Evolutionary conservation across 2,329 filamentous ascomycete species (phyloP), one percentile per base, ranked within the genome.

Genomic region (Xylariales sp.): DNA sequence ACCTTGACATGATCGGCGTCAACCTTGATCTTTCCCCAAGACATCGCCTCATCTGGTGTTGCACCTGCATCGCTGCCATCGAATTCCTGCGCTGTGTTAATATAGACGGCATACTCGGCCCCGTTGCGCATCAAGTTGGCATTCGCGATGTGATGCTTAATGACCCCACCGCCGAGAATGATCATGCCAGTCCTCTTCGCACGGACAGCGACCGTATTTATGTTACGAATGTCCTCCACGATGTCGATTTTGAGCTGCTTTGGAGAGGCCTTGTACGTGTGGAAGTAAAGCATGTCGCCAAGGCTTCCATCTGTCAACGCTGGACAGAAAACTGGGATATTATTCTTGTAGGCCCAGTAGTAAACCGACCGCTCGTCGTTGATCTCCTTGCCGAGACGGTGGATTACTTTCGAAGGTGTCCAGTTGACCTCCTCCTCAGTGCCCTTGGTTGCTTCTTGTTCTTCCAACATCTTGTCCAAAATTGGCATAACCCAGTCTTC

Each of bases 121-220:
- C 93, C 93, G 56, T 98, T 98, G 37, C 93, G 81, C 93, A 98
- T 97, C 55, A 98, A 64, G 55, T 89, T 95, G 3, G 93, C 93
- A 61, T 98, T 98, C 38, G 93, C 90, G 59, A 98, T 97, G 63
- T 98, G 93, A 58, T 98, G 93, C 70, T 98, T 98, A 55, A 98
- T 78, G n/a, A 98, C 70, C 1, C 93, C 93, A 5, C 93, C 93
- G 0, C 93, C 93, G 0, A 98, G 72, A 42, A 98, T 88, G 52
- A 98, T 90, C 84, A 97, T 97, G 38, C 93, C 93, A 0, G 88
- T 86, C 41, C 88, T 74, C 66, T 89, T 88, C 3, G 93, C 93
- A 11, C 86, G 74, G 22, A 97, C 87, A 0, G 91, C 82, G 48
- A 97, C 82, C 11, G 87, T 94, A 68, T 98, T 98, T 63, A 98